Conservation (phyloP, 148 eudicot genomes). For the Rhododendron williamsianum region DNA sequence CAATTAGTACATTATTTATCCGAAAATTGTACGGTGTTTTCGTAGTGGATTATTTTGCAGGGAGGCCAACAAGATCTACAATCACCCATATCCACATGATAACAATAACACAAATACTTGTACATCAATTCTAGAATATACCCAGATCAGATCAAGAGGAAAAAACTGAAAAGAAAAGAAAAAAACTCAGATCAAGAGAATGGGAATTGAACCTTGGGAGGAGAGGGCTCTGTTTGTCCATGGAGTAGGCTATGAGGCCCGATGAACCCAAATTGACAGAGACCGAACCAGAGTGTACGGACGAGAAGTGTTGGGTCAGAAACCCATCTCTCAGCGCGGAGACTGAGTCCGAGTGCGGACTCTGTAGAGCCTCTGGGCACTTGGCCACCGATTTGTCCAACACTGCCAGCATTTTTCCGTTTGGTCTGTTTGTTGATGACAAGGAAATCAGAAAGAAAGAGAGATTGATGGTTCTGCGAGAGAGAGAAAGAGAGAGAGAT, state of each 20-base stretch:
- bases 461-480: too few relatives aligned
- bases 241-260: conserved; percentile 60
- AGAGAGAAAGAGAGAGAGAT: not conserved
- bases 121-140: not conserved
- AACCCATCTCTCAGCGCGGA: conserved; percentile 63
- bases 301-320: conserved; percentile 50
- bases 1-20: too few relatives aligned
- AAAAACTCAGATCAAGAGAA: conserved; percentile 9
- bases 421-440: not conserved
- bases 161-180: not conserved
- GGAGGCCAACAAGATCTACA: not conserved
- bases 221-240: conserved; percentile 61
- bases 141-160: conserved; percentile 1
- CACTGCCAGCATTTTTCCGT: conserved; percentile 64
- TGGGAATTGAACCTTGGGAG: conserved; percentile 54
- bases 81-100: conserved; percentile 1
- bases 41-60: not conserved
- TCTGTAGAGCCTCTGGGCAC: conserved; percentile 62
- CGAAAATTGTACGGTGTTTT: not conserved
- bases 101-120: not conserved
- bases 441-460: not conserved
- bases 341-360: conserved; percentile 35
- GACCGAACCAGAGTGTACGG: conserved; percentile 46
- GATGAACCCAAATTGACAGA: conserved; percentile 54
- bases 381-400: conserved; percentile 76